Percentiles rank a stretch among this genome's conserved stretches.
phyloP scores from a whole-genome alignment of 1,284 basidiomycete species.

The Chalciporus piperatoides region DNA sequence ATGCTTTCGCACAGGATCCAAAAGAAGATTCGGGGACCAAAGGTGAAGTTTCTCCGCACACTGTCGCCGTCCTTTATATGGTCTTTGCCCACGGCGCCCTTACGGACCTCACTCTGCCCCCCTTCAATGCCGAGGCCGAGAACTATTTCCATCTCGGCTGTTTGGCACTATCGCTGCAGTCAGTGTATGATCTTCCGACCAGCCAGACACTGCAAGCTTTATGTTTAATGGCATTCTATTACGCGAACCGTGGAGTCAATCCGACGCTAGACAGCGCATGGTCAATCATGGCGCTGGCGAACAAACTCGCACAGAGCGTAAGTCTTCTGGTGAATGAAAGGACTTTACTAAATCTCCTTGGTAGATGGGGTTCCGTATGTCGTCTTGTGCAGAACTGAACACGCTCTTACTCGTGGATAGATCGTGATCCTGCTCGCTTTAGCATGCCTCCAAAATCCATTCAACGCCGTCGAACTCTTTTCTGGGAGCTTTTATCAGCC shows the following conservation, averaged over 20 bases:
- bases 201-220: slow-evolving; percentile 60
- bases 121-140: slow-evolving; percentile 57
- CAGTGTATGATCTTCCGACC: slow-evolving; percentile 60
- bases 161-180: slow-evolving; percentile 54
- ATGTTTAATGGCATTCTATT: slow-evolving; percentile 51
- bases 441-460: slow-evolving; percentile 51
- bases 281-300: slow-evolving; percentile 47
- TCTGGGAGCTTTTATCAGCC: slow-evolving; percentile 54
- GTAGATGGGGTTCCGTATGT: slow-evolving; percentile 56
- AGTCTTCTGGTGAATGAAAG: slow-evolving; percentile 22
- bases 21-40: slow-evolving; percentile 24
- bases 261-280: slow-evolving; percentile 53
- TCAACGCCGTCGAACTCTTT: slow-evolving; percentile 51
- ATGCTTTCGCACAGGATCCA: slow-evolving; percentile 48
- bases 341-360: slow-evolving; percentile 13
- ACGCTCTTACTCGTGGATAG: slow-evolving; percentile 32
- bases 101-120: slow-evolving; percentile 59
- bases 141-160: slow-evolving; percentile 56
- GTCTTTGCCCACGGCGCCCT: slow-evolving; percentile 59
- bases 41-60: slow-evolving; percentile 45
- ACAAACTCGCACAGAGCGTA: slow-evolving; percentile 57
- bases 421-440: slow-evolving; percentile 59
- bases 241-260: slow-evolving; percentile 49
- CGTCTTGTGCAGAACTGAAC: not conserved
- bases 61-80: slow-evolving; percentile 53